Evolutionary conservation across 2,329 filamentous ascomycete species (phyloP), one percentile per base, ranked within the genome.

Genomic region (Colletotrichum liaoningense): DNA sequence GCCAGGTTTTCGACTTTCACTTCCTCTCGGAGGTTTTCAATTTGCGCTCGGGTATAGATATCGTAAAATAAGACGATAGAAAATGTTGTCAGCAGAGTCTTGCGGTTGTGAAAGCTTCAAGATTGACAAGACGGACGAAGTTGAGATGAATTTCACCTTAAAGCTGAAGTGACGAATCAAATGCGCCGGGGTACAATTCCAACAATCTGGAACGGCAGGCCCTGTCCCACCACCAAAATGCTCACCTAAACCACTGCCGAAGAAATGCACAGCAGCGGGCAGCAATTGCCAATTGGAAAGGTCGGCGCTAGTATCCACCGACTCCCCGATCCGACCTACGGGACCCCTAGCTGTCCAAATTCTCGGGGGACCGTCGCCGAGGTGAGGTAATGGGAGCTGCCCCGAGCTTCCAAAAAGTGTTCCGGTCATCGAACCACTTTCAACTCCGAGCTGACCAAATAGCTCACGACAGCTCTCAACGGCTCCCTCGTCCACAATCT

Each of bases 251-350:
- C 8, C 60, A n/a, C 24, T 33, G 60, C 12, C 26, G 26, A 14
- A 28, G 12, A 24, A 52, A 30, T 16, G 22, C 24, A 26, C 46
- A 62, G 19, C 46, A 52, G 19, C 24, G 24, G 35, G 12, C 5
- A 64, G n/a, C 22, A n/a, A 16, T 33, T 5, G 33, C 33, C 42
- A 8, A 49, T 49, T 5, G 42, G 4, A 26, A 30, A 67, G 12
- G 58, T 72, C 70, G 70, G 70, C 33, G 59, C 38, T 56, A 69
- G 33, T n/a, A 19, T 46, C 65, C 66, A 60, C 66, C 66, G 66
- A 72, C 69, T 9, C 54, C 35, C 70, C 70, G 66, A 72, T 19
- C 28, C 52, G 11, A 49, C 54, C 33, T 35, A 35, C 14, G 38
- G 16, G 38, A 19, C 38, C 38, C 55, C 7, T 28, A 8, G 19